Evolutionary conservation across 1,284 basidiomycete species (phyloP).

Genomic region (Sanguinoderma infundibulare): DNA sequence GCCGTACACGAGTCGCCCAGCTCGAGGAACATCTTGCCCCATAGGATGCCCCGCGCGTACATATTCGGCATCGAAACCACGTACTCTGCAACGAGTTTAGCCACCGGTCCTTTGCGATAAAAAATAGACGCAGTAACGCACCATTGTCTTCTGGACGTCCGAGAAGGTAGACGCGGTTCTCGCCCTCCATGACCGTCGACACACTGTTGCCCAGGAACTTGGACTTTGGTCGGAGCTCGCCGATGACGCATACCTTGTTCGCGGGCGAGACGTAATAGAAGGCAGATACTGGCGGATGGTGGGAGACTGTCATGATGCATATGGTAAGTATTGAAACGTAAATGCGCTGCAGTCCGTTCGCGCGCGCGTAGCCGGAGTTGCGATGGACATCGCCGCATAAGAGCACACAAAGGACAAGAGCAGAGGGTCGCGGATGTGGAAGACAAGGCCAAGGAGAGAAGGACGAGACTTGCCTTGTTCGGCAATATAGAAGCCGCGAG

Average conservation of each 20-base stretch:
- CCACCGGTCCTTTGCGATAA: too few species aligned
- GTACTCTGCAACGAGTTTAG: conserved; percentile 57
- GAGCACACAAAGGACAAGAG: not conserved
- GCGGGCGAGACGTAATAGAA: conserved; percentile 97
- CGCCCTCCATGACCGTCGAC: conserved; percentile 95
- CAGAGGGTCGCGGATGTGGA: not conserved
- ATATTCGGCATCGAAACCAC: conserved; percentile 96
- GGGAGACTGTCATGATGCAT: conserved; percentile 63
- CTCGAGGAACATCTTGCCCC: conserved; percentile 98
- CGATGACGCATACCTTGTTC: conserved; percentile 83
- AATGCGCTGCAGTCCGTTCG: not conserved
- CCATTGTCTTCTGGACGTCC: conserved; percentile 86
- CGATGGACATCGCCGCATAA: not conserved
- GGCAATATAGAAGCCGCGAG: conserved; percentile 95
- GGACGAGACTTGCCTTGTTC: conserved; percentile 77
- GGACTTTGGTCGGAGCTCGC: conserved; percentile 94
- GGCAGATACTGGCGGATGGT: conserved; percentile 95
- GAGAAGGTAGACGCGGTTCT: conserved; percentile 85
- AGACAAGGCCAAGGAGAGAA: not conserved
- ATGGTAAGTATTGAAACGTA: not conserved
- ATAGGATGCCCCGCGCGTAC: conserved; percentile 97
- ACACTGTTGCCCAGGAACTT: conserved; percentile 98
- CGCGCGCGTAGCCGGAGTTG: not conserved
- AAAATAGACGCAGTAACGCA: conserved; percentile 44
- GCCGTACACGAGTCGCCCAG: conserved; percentile 92